phyloP scores from a whole-genome alignment of 805 yeast species.

The Pichia sporocuriosa region DNA sequence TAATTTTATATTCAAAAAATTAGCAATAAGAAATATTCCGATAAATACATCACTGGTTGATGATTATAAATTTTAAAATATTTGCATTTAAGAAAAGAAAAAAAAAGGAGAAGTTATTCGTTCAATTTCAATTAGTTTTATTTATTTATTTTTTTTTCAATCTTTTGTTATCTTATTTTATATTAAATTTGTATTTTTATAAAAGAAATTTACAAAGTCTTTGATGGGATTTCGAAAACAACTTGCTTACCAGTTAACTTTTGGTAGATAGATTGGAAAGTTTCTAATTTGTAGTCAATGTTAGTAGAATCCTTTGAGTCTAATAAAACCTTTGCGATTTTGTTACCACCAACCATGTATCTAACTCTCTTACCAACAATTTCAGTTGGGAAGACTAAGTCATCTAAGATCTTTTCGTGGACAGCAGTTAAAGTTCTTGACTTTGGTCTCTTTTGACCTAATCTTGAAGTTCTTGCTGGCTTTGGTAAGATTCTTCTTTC shows the following conservation, averaged over 20 bases:
- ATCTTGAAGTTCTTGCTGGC: slow-evolving; percentile 94
- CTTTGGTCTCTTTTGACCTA: slow-evolving; percentile 98
- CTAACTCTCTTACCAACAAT: slow-evolving; percentile 98
- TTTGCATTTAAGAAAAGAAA: too few relatives aligned
- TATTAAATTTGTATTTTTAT: slow-evolving; percentile 3
- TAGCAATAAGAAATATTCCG: too few relatives aligned
- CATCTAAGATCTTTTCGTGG: slow-evolving; percentile 98
- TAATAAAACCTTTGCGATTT: slow-evolving; percentile 94
- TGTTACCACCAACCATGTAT: slow-evolving; percentile 98
- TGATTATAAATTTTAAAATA: too few relatives aligned
- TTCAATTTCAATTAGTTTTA: too few relatives aligned
- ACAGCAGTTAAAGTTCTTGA: slow-evolving; percentile 98
- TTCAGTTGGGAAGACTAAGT: slow-evolving; percentile 99
- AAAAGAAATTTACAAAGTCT: slow-evolving; percentile 34
- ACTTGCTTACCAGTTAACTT: slow-evolving; percentile 99
- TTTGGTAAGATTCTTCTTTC: slow-evolving; percentile 99
- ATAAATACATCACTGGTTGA: too few relatives aligned
- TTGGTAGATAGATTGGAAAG: slow-evolving; percentile 97
- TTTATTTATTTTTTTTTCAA: background rate
- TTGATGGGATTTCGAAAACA: slow-evolving; percentile 86
- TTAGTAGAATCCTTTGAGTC: slow-evolving; percentile 96
- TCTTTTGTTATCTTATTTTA: background rate
- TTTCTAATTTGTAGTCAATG: slow-evolving; percentile 97
- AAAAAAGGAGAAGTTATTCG: too few relatives aligned
- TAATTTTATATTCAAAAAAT: too few relatives aligned